Percentiles rank a stretch among this genome's conserved stretches.
These are phyloP conservation scores for Colletotrichum gigasporum DNA, from an alignment of 2,329 filamentous ascomycete species.

Conservation along the genomic window DNA sequence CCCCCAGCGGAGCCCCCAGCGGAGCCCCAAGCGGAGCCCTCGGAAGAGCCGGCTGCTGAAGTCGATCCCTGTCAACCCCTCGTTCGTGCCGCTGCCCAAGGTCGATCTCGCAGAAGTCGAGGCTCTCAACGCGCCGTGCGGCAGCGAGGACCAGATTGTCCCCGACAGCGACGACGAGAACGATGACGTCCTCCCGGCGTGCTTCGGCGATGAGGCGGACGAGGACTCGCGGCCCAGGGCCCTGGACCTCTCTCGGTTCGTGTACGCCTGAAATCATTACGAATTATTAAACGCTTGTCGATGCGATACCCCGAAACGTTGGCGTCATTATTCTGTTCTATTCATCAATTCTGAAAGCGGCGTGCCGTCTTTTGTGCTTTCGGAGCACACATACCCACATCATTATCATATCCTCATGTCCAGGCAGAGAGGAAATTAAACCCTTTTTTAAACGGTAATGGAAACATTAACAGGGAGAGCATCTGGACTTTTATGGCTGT, in stretches of 20 bases:
- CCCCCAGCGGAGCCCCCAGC: slow-evolving; percentile 33
- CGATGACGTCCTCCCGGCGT: slow-evolving; percentile 45
- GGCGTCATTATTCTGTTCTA: slow-evolving; percentile 22
- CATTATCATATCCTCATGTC: neutral
- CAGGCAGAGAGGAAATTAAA: neutral
- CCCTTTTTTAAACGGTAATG: slow-evolving; percentile 3
- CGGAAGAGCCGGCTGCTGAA: slow-evolving; percentile 34
- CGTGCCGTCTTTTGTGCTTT: neutral
- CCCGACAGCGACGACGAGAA: slow-evolving; percentile 61
- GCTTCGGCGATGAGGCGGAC: slow-evolving; percentile 26
- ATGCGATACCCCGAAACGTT: slow-evolving; percentile 17
- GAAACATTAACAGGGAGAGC: neutral
- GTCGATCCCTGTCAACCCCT: slow-evolving; percentile 58
- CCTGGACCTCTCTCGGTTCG: slow-evolving; percentile 60
- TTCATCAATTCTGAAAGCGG: neutral
- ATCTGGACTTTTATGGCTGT: slow-evolving; percentile 11
- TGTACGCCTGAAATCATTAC: slow-evolving; percentile 43
- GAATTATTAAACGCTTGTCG: slow-evolving; percentile 1
- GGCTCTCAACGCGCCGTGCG: slow-evolving; percentile 55
- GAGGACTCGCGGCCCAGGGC: slow-evolving; percentile 40
- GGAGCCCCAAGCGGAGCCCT: slow-evolving; percentile 33
- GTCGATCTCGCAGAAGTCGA: slow-evolving; percentile 64
- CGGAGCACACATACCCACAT: too few relatives aligned
- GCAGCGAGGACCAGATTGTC: slow-evolving; percentile 67
- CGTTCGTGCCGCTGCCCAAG: slow-evolving; percentile 64